Evolutionary conservation across 768 basidiomycete species (phyloP).

Genomic region (Austroboletus festivus): DNA sequence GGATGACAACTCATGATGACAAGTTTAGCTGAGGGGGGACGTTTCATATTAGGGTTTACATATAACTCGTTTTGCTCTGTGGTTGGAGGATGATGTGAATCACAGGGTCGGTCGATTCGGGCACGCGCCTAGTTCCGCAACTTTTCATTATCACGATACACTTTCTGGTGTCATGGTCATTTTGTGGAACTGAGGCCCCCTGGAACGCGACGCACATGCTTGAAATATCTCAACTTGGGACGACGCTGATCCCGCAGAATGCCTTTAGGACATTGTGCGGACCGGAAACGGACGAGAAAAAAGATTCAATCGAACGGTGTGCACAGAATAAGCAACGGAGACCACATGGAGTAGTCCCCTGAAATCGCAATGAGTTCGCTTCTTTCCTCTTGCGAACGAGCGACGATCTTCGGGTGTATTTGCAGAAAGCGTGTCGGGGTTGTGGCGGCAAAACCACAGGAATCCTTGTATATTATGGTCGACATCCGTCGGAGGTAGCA

Average conservation of each 20-base stretch:
- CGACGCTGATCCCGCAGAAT: conserved; percentile 2
- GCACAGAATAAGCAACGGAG: neutral
- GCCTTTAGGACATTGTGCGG: neutral
- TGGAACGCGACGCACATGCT: conserved; percentile 2
- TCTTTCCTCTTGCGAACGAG: neutral
- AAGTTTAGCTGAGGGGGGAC: neutral
- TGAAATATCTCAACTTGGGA: neutral
- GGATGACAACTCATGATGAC: conserved; percentile 39
- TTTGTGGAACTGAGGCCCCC: neutral
- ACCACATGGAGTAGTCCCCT: neutral
- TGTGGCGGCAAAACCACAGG: no score
- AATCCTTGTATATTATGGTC: no score
- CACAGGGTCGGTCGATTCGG: neutral
- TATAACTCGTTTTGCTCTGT: neutral
- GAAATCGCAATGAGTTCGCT: neutral
- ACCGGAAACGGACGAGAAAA: conserved; percentile 1
- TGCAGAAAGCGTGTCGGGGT: neutral
- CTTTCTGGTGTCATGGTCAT: no score
- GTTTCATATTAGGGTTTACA: neutral
- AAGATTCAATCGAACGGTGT: neutral
- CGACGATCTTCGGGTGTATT: conserved; percentile 1
- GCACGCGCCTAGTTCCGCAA: neutral
- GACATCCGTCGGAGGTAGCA: no score
- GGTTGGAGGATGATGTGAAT: neutral
- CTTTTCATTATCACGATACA: no score